These are phyloP conservation scores for Lolium rigidum DNA, from an alignment of 176 grass and related monocot genomes.

Conservation along the genomic window DNA sequence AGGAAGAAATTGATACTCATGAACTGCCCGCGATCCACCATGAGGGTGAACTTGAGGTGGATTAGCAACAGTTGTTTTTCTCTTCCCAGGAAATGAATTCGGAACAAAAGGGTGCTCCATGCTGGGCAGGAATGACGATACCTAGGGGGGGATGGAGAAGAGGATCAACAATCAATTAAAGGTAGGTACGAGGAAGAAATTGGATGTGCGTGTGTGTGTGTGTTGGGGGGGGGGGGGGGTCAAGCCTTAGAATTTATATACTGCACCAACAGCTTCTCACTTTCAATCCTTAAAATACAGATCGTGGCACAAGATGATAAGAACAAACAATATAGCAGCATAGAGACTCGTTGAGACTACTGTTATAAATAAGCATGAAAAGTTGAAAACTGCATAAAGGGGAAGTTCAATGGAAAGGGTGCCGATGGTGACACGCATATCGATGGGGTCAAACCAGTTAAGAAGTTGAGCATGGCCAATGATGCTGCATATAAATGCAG, in stretches of 20 bases:
- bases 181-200: slow-evolving; percentile 8
- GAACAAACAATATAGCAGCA: slow-evolving; percentile 11
- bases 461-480: slow-evolving; percentile 20
- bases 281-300: slow-evolving; percentile 20
- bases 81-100: slow-evolving; percentile 64
- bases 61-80: slow-evolving; percentile 62
- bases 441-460: neutral
- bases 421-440: too few relatives aligned
- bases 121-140: slow-evolving; percentile 80
- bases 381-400: neutral
- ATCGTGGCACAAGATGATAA: slow-evolving; percentile 30
- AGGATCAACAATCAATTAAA: slow-evolving; percentile 26
- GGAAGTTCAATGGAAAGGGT: slow-evolving; percentile 13
- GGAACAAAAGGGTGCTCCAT: slow-evolving; percentile 65
- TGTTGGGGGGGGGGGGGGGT: neutral
- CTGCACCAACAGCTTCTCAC: slow-evolving; percentile 19
- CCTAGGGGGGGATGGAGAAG: slow-evolving; percentile 43
- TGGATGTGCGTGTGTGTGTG: neutral
- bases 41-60: slow-evolving; percentile 57
- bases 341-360: neutral
- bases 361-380: neutral
- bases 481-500: slow-evolving; percentile 15
- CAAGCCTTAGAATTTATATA: slow-evolving; percentile 18
- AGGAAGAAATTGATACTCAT: slow-evolving; percentile 97
- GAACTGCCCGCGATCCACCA: slow-evolving; percentile 61